Evolutionary conservation across 108 stramenopile species (phyloP), one percentile per base, ranked within the genome.

Genomic region (Skeletonema marinoi): DNA sequence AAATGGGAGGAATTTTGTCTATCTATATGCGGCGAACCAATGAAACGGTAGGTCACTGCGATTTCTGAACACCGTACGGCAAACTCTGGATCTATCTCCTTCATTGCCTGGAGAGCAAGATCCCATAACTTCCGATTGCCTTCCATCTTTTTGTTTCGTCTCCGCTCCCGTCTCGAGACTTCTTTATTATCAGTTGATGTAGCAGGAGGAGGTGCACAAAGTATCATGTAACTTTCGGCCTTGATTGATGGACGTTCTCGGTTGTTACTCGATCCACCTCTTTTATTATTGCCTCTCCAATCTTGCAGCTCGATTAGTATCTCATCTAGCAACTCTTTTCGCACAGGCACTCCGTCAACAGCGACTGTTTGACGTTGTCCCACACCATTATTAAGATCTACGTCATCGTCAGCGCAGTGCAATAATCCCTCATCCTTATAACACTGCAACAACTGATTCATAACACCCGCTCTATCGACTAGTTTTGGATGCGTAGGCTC

Each of bases 1-100:
- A 85, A 85, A 2, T 80, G 70, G 16, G 70, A 68, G 11, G 66
- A 41, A 25, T 87, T 87, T 66, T 87, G 83, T 42, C 33, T 66
- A 63, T 87, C 86, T 31, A 87, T 87, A 65, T 87, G 86, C 6
- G 86, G 83, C 13, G 58, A 62, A 4, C 86, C 86, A 11, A 19
- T 62, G 46, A 87, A 87, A 31, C 80, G 71, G 58, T 58, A 77
- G 7, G 86, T 87, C 3, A 87, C 83, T 5, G 86, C 86, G 11
- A 87, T 44, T 54, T 80, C 83, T 3, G 80, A 83, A 48, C 75
- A 84, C 25, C 63, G 64, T 32, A 11, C 21, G 31, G 85, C 77
- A 69, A 84, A 87, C 4, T 33, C 71, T 4, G 76, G 60, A 56
- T 87, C 86, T 32, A 39, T 60, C 56, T 80, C 73, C 31, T 33